phyloP scores from a whole-genome alignment of 148 eudicot species.

The Rhododendron ovatum region DNA sequence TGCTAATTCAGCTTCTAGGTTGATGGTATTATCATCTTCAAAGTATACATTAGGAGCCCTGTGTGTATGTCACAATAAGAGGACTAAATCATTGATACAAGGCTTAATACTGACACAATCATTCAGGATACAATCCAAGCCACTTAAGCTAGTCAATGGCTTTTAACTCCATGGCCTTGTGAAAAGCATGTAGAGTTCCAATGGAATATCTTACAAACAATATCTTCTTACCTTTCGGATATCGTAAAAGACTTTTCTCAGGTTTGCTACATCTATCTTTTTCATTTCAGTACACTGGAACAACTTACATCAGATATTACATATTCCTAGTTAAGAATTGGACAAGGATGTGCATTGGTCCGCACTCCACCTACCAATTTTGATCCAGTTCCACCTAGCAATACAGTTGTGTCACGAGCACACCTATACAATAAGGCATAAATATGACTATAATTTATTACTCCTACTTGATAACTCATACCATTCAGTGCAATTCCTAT shows the following conservation, averaged over 20 bases:
- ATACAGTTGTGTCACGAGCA: neutral
- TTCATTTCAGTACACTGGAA: neutral
- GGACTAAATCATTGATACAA: neutral
- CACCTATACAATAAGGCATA: neutral
- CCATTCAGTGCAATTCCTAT: slow-evolving; percentile 85
- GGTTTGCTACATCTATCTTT: neutral
- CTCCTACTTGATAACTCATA: slow-evolving; percentile 17
- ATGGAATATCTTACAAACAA: neutral
- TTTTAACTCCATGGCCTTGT: neutral
- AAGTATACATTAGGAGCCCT: slow-evolving; percentile 89
- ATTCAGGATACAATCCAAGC: neutral
- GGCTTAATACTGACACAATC: neutral
- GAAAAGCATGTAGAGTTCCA: neutral
- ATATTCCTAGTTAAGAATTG: neutral
- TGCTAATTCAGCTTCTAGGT: slow-evolving; percentile 26
- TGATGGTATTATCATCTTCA: slow-evolving; percentile 25
- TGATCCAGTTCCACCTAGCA: neutral
- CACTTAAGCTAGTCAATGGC: neutral
- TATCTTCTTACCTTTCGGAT: neutral
- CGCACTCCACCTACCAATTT: neutral
- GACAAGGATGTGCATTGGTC: neutral
- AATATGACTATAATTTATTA: neutral
- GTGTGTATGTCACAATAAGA: slow-evolving; percentile 13
- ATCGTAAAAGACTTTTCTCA: neutral
- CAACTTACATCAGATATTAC: neutral